Base-by-base conservation (phyloP, 2,329 filamentous ascomycete genomes). In the Monosporascus ibericus region DNA sequence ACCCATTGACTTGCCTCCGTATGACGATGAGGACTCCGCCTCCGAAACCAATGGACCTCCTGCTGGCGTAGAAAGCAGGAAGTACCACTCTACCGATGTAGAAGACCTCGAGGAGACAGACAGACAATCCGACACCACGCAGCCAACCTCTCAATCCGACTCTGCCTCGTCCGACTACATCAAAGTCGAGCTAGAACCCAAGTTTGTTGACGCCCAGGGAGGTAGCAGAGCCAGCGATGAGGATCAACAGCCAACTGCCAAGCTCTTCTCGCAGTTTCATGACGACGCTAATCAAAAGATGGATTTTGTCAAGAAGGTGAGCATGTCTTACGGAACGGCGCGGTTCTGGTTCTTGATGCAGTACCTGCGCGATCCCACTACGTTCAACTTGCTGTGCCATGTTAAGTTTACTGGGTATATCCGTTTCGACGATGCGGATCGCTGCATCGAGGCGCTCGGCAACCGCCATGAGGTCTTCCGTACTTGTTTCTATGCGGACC, bases 291-390 rank as follows among this genome's bases (percentile, higher is more conserved):
- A 25, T 6, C 24, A 46, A 46, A 22, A 15, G 42, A 18, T n/a
- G 42, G 22, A 46, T 18, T 46, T 46, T 24, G 22, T 46, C 17
- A 46, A n/a, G 17, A 46, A 46, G 24, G 42, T 46, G n/a, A n/a
- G n/a, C n/a, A 68, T 75, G 59, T 70, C 72, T 5, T 68, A 66
- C 40, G 66, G 58, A 17, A 71, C 75, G 54, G 63, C 66, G 1
- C 60, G 72, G 2, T 72, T 75, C 55, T 76, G 70, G 70, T 70
- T 72, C 51, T 50, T 71, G 2, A 54, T 52, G 8, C 55, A 58
- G 24, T 67, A 61, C 14, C 27, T 73, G 8, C 51, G 72, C 4
- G 69, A 78, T 49, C 62, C 62, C 7, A 70, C 69, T 1, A 65
- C 69, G 2, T 72, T 72, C 52, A 78, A 78, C 52, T 63, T 73